Conservation (phyloP, 257 asterid genomes). For the Solanum etuberosum region DNA sequence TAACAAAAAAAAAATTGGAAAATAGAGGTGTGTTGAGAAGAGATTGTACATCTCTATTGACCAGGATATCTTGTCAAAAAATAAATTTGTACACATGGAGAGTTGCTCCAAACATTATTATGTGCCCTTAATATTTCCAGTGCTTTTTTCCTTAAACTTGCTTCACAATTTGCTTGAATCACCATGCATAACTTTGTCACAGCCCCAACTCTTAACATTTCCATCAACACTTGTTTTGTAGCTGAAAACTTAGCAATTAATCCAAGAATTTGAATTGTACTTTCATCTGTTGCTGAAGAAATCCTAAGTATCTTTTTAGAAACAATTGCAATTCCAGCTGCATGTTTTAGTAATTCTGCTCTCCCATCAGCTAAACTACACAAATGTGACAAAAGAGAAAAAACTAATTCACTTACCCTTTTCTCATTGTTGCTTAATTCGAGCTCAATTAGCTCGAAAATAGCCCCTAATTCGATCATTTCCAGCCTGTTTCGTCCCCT, state of each 20-base stretch:
- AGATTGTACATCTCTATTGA: neutral
- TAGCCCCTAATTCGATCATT: slow-evolving; percentile 44
- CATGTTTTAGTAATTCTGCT: slow-evolving; percentile 54
- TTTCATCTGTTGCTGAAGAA: slow-evolving; percentile 51
- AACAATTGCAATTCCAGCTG: slow-evolving; percentile 52
- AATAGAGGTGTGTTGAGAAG: too few species aligned
- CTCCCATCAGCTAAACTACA: slow-evolving; percentile 83
- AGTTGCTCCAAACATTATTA: slow-evolving; percentile 52
- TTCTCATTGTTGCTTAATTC: slow-evolving; percentile 29
- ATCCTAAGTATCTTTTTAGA: slow-evolving; percentile 56
- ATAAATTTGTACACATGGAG: slow-evolving; percentile 84
- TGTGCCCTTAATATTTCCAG: slow-evolving; percentile 68
- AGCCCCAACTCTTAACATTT: slow-evolving; percentile 79
- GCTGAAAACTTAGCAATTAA: slow-evolving; percentile 45
- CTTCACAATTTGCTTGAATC: slow-evolving; percentile 64
- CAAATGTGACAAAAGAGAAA: slow-evolving; percentile 43
- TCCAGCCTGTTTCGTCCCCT: slow-evolving; percentile 39
- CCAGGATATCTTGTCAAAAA: slow-evolving; percentile 46
- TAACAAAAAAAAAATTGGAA: neutral
- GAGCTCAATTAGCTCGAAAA: slow-evolving; percentile 44
- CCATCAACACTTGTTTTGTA: slow-evolving; percentile 46
- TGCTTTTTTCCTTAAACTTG: slow-evolving; percentile 56
- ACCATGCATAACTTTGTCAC: slow-evolving; percentile 87
- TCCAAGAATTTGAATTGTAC: slow-evolving; percentile 42
- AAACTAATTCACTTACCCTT: slow-evolving; percentile 36